Evolutionary conservation across 2,329 filamentous ascomycete genomes (phyloP).

Genomic region (Xylaria sp.): DNA sequence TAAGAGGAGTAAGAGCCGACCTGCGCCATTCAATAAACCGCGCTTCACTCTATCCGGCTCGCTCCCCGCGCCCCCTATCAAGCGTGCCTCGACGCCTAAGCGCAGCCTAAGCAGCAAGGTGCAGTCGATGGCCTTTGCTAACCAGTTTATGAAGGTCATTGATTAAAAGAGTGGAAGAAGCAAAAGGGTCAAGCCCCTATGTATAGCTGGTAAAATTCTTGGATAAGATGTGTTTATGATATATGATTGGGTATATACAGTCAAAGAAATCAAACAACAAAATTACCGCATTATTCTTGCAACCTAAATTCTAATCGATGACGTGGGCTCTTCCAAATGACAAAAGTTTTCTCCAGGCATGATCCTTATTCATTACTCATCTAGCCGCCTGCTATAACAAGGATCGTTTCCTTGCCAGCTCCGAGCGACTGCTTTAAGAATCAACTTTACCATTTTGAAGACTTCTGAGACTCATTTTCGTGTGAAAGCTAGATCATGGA

Average conservation of each 20-base stretch:
- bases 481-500: neutral
- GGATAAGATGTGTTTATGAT: slow-evolving; percentile 12
- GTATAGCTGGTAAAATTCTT: slow-evolving; percentile 20
- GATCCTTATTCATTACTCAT: neutral
- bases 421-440: neutral
- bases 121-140: slow-evolving; percentile 39
- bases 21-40: slow-evolving; percentile 40
- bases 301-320: neutral
- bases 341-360: neutral
- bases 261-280: slow-evolving; percentile 4
- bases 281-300: neutral
- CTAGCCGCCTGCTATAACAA: neutral
- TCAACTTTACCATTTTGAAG: neutral
- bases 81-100: slow-evolving; percentile 31
- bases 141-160: slow-evolving; percentile 49
- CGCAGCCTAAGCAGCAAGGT: slow-evolving; percentile 34
- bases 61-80: neutral
- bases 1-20: slow-evolving; percentile 32
- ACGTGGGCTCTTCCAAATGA: neutral
- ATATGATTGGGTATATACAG: slow-evolving; percentile 9
- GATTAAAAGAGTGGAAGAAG: slow-evolving; percentile 42
- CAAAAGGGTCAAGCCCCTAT: neutral
- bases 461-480: neutral
- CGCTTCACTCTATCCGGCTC: slow-evolving; percentile 38
- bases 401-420: neutral